Conservation (phyloP, 2,329 filamentous ascomycete species). For the Exserohilum rostratum region DNA sequence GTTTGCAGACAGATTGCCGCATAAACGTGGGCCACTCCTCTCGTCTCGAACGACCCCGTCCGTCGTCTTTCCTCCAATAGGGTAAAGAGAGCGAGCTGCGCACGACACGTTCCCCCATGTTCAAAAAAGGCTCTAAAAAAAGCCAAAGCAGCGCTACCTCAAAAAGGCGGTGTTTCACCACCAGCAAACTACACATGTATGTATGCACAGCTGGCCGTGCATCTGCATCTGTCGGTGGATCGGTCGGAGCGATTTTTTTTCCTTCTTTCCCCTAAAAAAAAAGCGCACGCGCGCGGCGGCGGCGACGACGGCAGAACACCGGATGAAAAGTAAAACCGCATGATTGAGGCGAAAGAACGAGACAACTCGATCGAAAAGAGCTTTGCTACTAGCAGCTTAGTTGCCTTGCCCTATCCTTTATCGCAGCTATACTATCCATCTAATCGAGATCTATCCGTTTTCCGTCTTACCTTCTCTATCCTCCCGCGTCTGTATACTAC, state of each 20-base stretch:
- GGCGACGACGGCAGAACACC: neutral
- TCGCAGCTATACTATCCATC: no score
- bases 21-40: neutral
- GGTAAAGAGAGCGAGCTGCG: no score
- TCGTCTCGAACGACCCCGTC: neutral
- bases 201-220: neutral
- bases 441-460: no score
- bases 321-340: no score
- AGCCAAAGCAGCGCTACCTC: neutral
- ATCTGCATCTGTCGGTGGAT: neutral
- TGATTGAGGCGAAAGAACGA: no score
- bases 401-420: no score
- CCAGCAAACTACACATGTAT: neutral
- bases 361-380: no score
- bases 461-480: no score
- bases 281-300: neutral
- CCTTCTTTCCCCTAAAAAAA: neutral
- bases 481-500: no score
- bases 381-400: no score
- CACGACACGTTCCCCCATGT: no score
- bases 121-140: neutral
- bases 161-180: constrained; percentile 1
- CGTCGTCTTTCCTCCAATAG: neutral
- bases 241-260: neutral
- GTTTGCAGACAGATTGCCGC: neutral